phyloP scores from a whole-genome alignment of 352 stramenopile species.

The Phytophthora boehmeriae region DNA sequence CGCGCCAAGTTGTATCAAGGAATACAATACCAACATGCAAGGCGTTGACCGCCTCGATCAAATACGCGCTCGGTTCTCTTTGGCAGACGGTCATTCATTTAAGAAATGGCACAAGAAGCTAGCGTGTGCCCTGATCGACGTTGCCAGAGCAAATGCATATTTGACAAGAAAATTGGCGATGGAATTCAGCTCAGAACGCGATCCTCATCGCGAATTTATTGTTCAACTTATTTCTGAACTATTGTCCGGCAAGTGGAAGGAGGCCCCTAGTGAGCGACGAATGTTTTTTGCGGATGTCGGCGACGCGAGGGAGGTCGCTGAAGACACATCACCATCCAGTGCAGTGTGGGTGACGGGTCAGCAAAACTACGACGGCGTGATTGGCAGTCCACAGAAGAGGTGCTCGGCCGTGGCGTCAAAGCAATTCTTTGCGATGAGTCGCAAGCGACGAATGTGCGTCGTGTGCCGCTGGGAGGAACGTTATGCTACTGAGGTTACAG shows the following conservation, averaged over 20 bases:
- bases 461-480: conserved; percentile 25
- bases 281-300: conserved; percentile 7
- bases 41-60: conserved; percentile 36
- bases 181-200: background rate
- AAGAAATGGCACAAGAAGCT: conserved; percentile 45
- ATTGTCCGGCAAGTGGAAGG: conserved; percentile 12
- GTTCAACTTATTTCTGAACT: conserved; percentile 12
- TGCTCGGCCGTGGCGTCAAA: background rate
- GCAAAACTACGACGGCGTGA: background rate
- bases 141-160: too few relatives aligned
- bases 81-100: conserved; percentile 34
- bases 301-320: background rate
- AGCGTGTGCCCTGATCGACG: conserved; percentile 13
- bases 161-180: conserved; percentile 10
- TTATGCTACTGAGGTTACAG: too few relatives aligned
- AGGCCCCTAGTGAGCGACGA: conserved; percentile 3
- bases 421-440: background rate
- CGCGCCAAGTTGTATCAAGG: conserved; percentile 25
- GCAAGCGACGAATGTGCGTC: conserved; percentile 14
- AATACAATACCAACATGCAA: conserved; percentile 45
- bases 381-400: conserved; percentile 2
- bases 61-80: too few relatives aligned
- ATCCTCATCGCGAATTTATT: conserved; percentile 1
- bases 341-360: background rate
- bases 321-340: background rate